Evolutionary conservation across 2,329 filamentous ascomycete genomes (phyloP).

Genomic region (Microcyclosporella mali): DNA sequence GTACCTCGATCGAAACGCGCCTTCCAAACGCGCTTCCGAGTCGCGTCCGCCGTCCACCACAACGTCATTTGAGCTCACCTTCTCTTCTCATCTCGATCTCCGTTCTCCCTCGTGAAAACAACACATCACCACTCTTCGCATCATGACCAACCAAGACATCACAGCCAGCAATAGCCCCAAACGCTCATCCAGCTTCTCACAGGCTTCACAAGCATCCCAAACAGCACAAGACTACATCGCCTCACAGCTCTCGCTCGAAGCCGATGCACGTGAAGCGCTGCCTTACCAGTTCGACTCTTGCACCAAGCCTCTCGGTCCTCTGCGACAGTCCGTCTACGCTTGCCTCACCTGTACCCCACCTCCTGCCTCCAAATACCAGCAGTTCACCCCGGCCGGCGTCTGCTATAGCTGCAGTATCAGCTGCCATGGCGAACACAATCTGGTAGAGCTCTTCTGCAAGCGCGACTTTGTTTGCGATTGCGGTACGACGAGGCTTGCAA

Average conservation of each 20-base stretch:
- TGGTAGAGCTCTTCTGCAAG: slow-evolving; percentile 95
- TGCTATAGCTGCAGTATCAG: slow-evolving; percentile 97
- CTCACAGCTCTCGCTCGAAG: slow-evolving; percentile 82
- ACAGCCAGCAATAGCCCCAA: neutral
- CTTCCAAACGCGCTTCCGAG: too few relatives aligned
- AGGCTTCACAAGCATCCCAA: slow-evolving; percentile 44
- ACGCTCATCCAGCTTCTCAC: slow-evolving; percentile 15
- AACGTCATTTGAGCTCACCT: neutral
- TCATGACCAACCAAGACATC: neutral
- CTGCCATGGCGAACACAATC: slow-evolving; percentile 88
- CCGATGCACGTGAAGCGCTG: slow-evolving; percentile 87
- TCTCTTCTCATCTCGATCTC: neutral
- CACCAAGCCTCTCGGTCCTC: slow-evolving; percentile 78
- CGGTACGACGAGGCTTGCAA: slow-evolving; percentile 72
- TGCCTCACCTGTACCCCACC: slow-evolving; percentile 90
- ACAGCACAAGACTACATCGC: slow-evolving; percentile 67
- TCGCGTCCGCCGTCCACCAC: neutral
- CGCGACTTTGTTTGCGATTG: slow-evolving; percentile 96
- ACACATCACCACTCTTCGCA: neutral
- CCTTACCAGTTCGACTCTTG: slow-evolving; percentile 95
- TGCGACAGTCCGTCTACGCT: slow-evolving; percentile 84
- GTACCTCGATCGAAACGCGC: too few relatives aligned
- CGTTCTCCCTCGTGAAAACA: too few relatives aligned
- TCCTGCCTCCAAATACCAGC: slow-evolving; percentile 54
- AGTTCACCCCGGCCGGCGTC: slow-evolving; percentile 70